Percentiles rank a stretch among this genome's conserved stretches.
Evolutionary conservation across 768 basidiomycete genomes (phyloP).

Genomic region (Collybiopsis luxurians): DNA sequence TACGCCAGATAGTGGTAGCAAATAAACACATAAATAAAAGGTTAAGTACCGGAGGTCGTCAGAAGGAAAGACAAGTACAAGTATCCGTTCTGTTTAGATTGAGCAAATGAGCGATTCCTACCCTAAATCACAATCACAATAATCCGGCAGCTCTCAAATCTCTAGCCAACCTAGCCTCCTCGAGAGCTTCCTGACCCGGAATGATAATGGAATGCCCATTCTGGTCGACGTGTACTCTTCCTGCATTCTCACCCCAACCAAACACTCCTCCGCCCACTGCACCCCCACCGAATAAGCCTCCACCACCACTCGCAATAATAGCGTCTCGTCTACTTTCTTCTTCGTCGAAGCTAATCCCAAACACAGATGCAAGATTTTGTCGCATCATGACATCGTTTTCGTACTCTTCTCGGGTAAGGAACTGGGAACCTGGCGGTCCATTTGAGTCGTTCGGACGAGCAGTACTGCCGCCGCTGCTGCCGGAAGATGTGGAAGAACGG

Average conservation of each 20-base stretch:
- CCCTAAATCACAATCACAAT: constrained; percentile 26
- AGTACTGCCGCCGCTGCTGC: background rate
- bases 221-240: constrained; percentile 14
- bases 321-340: constrained; percentile 20
- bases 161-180: constrained; percentile 45
- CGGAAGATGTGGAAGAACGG: constrained; percentile 32
- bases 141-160: constrained; percentile 56
- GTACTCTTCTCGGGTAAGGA: constrained; percentile 42
- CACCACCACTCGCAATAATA: background rate
- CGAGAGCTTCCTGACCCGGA: constrained; percentile 26
- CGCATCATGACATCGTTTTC: constrained; percentile 52
- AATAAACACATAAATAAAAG: too few relatives aligned
- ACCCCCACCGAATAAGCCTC: background rate
- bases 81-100: background rate
- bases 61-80: too few relatives aligned
- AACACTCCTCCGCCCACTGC: constrained; percentile 1
- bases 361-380: constrained; percentile 48
- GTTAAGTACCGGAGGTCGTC: too few relatives aligned
- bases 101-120: background rate
- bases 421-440: constrained; percentile 5
- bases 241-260: background rate
- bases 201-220: constrained; percentile 25
- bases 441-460: constrained; percentile 14
- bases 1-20: too few relatives aligned
- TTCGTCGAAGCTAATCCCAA: constrained; percentile 42